These are phyloP conservation scores for Scutellaria minor DNA, from an alignment of 257 asterid species.

Conservation along the genomic window DNA sequence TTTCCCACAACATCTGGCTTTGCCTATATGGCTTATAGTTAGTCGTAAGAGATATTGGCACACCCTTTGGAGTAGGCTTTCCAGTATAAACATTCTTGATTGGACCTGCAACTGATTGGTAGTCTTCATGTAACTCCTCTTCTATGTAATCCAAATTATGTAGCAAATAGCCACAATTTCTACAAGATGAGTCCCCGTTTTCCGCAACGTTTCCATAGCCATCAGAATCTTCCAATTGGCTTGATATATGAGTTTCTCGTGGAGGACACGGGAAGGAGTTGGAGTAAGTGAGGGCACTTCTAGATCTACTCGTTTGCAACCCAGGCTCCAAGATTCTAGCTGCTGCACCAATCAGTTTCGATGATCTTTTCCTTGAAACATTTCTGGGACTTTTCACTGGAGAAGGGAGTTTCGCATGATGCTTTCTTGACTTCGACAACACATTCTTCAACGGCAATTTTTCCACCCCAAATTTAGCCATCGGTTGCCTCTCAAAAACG, in stretches of 20 bases:
- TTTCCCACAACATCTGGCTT: constrained; percentile 46
- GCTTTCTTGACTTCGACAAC: constrained; percentile 66
- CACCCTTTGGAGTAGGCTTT: constrained; percentile 40
- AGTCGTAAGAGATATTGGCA: constrained; percentile 29
- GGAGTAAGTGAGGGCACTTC: constrained; percentile 62
- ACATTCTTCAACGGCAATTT: constrained; percentile 66
- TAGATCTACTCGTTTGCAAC: constrained; percentile 60
- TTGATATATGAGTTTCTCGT: constrained; percentile 25
- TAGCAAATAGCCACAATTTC: constrained; percentile 58
- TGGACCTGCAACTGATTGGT: constrained; percentile 25
- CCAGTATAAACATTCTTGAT: constrained; percentile 39
- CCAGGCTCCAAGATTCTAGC: constrained; percentile 88
- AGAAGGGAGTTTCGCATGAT: constrained; percentile 60
- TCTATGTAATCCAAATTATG: constrained; percentile 42
- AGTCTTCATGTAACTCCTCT: constrained; percentile 40
- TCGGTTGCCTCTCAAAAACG: constrained; percentile 53
- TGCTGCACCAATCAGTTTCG: constrained; percentile 85
- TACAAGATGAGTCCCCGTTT: constrained; percentile 50
- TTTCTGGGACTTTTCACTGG: constrained; percentile 78
- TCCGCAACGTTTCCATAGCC: constrained; percentile 32
- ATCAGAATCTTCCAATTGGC: constrained; percentile 36
- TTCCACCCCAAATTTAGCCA: constrained; percentile 63
- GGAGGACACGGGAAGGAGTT: constrained; percentile 35
- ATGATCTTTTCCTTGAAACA: constrained; percentile 60
- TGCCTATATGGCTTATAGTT: constrained; percentile 12